Evolutionary conservation across 2,329 filamentous ascomycete genomes (phyloP), one percentile per base, ranked within the genome.

Genomic region (Colletotrichum siamense): DNA sequence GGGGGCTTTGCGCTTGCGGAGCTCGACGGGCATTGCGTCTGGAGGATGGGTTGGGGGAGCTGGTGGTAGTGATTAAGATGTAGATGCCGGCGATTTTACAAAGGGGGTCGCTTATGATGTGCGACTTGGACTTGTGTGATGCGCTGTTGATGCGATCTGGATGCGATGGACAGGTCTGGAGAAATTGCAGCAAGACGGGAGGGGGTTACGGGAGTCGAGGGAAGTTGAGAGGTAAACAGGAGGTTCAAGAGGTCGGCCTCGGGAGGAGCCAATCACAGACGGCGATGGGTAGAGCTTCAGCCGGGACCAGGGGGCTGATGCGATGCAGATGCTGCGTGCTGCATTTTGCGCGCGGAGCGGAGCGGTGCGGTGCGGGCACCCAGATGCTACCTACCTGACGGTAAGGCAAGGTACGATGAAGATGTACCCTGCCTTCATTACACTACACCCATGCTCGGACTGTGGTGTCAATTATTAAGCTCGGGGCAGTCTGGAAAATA

Each of bases 1-100:
- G 69, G 87, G 88, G 79, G 90, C 89, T 84, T 92, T 92, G 86
- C 91, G 90, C 86, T 92, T 92, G 85, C 91, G 88, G 59, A 92
- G 86, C 81, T 89, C 89, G 79, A 89, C 87, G 78, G 90, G 89
- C 91, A 92, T 92, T 71, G 77, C 83, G 79, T 73, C 28, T 73
- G 63, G 18, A 52, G 63, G 66, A 59, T 72, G 59, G 30, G 18
- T 34, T 30, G 30, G 44, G 44, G 44, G n/a, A 52, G 44, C 44
- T 52, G n/a, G 44, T 22, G n/a, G 44, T 52, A 13, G 44, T 52
- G 44, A 52, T 52, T 52, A 8, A 52, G 44, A 6, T 24, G 12
- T 13, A 52, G 44, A 52, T 24, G 12, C 12, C 12, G 30, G 59
- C 49, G 32, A 71, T 44, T 30, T 44, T 69, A 55, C 69, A 55